phyloP scores from a whole-genome alignment of 495 filamentous ascomycete species.

The Neurospora discreta region DNA sequence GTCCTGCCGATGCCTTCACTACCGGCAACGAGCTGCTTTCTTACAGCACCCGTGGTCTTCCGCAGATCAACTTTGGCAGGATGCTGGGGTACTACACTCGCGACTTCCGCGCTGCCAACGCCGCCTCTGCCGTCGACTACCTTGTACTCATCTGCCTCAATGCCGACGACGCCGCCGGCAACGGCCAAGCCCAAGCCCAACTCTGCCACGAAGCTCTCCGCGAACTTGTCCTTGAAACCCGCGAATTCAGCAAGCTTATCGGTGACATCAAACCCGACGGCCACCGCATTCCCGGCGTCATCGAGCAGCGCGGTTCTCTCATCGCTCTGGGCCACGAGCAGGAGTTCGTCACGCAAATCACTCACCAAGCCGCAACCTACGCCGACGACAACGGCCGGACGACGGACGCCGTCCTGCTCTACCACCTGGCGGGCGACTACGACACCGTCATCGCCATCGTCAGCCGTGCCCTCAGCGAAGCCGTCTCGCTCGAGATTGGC shows the following conservation, averaged over 20 bases:
- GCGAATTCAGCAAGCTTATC: constrained; percentile 86
- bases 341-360: constrained; percentile 79
- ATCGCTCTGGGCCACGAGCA: constrained; percentile 68
- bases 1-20: constrained; percentile 62
- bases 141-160: constrained; percentile 89
- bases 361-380: constrained; percentile 74
- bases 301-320: constrained; percentile 79
- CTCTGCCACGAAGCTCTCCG: constrained; percentile 89
- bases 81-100: constrained; percentile 92
- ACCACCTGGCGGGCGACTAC: constrained; percentile 89
- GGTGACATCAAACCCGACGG: constrained; percentile 84
- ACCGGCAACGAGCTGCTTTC: constrained; percentile 63
- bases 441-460: constrained; percentile 81
- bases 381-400: constrained; percentile 89
- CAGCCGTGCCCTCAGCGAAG: constrained; percentile 82
- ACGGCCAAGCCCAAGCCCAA: constrained; percentile 64
- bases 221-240: constrained; percentile 88
- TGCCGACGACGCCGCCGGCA: constrained; percentile 57
- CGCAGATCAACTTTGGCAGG: constrained; percentile 87
- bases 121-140: constrained; percentile 85
- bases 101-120: constrained; percentile 82
- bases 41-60: constrained; percentile 55
- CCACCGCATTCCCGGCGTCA: constrained; percentile 66
- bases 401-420: constrained; percentile 86
- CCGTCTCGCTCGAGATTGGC: constrained; percentile 70